A percentile compares a stretch with the other conserved stretches of the same genome.
phyloP scores from a whole-genome alignment of 129 eudicot species.

The Pulicaria dysenterica region DNA sequence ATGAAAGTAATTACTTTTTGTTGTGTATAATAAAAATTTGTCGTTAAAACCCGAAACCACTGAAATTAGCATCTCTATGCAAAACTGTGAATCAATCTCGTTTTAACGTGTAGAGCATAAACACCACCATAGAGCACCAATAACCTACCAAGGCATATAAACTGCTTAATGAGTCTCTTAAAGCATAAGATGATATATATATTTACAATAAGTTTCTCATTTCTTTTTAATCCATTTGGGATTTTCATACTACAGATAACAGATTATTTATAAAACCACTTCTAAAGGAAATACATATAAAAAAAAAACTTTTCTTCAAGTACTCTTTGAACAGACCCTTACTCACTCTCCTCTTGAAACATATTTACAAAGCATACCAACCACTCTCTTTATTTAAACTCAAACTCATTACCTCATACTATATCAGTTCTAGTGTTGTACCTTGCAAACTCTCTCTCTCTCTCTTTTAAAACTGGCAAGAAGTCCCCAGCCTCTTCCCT shows the following conservation, averaged over 20 bases:
- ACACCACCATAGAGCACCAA: too few relatives aligned
- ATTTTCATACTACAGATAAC: constrained; percentile 20
- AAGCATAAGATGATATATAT: background rate
- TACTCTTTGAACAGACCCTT: constrained; percentile 21
- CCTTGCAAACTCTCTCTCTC: constrained; percentile 28
- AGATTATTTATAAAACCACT: constrained; percentile 21
- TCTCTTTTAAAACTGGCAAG: constrained; percentile 59
- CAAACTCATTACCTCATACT: constrained; percentile 4
- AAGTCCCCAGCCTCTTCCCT: constrained; percentile 61
- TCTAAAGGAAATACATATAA: constrained; percentile 9
- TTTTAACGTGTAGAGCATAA: too few relatives aligned
- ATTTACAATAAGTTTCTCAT: constrained; percentile 17
- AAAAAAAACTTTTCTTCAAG: constrained; percentile 1
- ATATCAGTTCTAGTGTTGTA: background rate
- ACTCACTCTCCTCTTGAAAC: constrained; percentile 16
- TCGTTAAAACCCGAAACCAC: too few relatives aligned
- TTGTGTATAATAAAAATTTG: too few relatives aligned
- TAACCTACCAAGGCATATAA: too few relatives aligned
- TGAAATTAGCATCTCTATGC: too few relatives aligned
- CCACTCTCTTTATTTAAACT: constrained; percentile 22
- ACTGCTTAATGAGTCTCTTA: too few relatives aligned
- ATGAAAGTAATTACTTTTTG: too few relatives aligned
- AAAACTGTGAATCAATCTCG: too few relatives aligned
- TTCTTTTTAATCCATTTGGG: background rate
- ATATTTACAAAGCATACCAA: constrained; percentile 23